Conservation (phyloP, 2,329 filamentous ascomycete species). For the Malbranchea zuffiana region DNA sequence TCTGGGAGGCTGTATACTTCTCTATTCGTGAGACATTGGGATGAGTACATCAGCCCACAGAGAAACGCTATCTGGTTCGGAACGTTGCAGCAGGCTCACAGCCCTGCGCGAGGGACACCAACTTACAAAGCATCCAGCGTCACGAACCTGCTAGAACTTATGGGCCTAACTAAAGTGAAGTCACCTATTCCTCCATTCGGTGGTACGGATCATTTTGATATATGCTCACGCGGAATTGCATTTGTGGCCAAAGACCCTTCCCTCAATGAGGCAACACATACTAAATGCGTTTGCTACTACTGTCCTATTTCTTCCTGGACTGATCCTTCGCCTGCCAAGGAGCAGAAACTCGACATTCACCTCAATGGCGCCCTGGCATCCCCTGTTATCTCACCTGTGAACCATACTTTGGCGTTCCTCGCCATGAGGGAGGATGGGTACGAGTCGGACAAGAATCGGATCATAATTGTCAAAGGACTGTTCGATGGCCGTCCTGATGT, state of each 20-base stretch:
- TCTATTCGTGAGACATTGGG: conserved; percentile 45
- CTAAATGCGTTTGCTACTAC: conserved; percentile 37
- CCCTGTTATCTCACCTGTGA: conserved; percentile 36
- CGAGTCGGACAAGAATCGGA: conserved; percentile 38
- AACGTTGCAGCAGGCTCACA: conserved; percentile 32
- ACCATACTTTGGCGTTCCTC: conserved; percentile 34
- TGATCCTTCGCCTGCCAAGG: conserved; percentile 25
- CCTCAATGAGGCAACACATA: conserved; percentile 37
- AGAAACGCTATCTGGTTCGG: conserved; percentile 42
- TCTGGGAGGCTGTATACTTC: conserved; percentile 41
- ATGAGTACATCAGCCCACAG: conserved; percentile 40
- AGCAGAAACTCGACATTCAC: conserved; percentile 17
- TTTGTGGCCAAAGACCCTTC: conserved; percentile 39
- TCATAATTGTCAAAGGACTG: conserved; percentile 33
- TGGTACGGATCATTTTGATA: conserved; percentile 37
- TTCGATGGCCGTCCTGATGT: conserved; percentile 20
- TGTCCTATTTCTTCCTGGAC: conserved; percentile 35
- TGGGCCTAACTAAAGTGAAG: conserved; percentile 31
- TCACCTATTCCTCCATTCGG: conserved; percentile 41
- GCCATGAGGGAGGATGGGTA: conserved; percentile 37
- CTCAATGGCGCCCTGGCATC: conserved; percentile 36
- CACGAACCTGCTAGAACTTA: conserved; percentile 34
- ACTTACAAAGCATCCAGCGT: conserved; percentile 31
- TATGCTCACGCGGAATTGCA: conserved; percentile 35
- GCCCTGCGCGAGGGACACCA: conserved; percentile 15